Base-by-base conservation (phyloP, 2,329 filamentous ascomycete species). In the Paramyrothecium roridum region DNA sequence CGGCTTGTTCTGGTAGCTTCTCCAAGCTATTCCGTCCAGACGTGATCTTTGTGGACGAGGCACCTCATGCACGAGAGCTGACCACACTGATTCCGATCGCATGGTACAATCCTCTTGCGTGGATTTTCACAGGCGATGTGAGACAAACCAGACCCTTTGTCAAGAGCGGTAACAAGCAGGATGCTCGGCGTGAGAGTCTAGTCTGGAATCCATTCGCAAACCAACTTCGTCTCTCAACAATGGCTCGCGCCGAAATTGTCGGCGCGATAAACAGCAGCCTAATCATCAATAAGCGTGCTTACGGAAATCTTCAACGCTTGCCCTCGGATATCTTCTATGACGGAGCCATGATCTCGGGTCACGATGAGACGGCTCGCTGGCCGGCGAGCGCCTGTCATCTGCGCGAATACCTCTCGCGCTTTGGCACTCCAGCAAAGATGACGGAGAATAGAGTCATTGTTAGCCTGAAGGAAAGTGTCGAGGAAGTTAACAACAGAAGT, bases 41-140 rank as follows among this genome's bases (percentile, higher is more conserved):
- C 62, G 86, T 96, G 59, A 84, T 95, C 1, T 93, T 96, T 66
- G 90, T 96, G 59, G 91, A 93, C 47, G 91, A 96, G 68, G 73
- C 75, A 0, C 73, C 76, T 0, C 77, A 80, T 48, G 75, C 75
- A 0, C 64, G 77, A 17, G 77, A 80, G 58, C 63, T 79, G 0
- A 78, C 77, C 0, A 74, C 73, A 0, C 60, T 80, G 19, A 78
- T 80, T 2, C 68, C 77, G 0, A 63, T 80, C 20, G 76, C 76
- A 0, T 74, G 70, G 26, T 79, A 73, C 49, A 66, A 69, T 2
- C 76, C 77, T 0, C 57, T 69, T 2, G 72, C 68, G 0, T 80
- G 76, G 75, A 74, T 80, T 2, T 72, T 78, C 48, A 75, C 74
- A 0, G 77, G 77, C 1, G 77, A 77, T 40, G 71, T 74, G n/a